A percentile compares a stretch with the other conserved stretches of the same genome.
These are phyloP conservation scores for Kalmanozyma brasiliensis DNA, from an alignment of 1,284 basidiomycete genomes.

Conservation along the genomic window DNA sequence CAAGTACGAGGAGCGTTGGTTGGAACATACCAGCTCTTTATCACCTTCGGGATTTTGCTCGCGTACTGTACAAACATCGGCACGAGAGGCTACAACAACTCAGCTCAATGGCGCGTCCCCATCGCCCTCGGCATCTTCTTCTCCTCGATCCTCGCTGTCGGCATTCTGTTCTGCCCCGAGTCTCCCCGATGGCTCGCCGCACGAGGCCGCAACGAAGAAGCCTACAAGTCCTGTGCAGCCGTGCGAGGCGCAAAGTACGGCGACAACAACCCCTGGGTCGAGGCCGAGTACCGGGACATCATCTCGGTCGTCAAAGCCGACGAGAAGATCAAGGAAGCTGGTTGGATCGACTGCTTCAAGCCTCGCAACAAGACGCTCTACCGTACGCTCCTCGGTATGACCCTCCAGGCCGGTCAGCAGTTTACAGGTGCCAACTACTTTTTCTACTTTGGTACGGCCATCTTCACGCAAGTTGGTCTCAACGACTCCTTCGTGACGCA, in stretches of 20 bases:
- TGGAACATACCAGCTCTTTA: slow-evolving; percentile 73
- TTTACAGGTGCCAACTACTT: slow-evolving; percentile 75
- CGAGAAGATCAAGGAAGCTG: slow-evolving; percentile 25
- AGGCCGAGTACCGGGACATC: slow-evolving; percentile 63
- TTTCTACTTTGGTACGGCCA: slow-evolving; percentile 72
- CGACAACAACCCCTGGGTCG: slow-evolving; percentile 58
- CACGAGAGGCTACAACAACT: slow-evolving; percentile 47
- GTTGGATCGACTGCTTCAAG: slow-evolving; percentile 65
- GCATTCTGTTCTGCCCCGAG: slow-evolving; percentile 81
- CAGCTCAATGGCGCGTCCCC: slow-evolving; percentile 76
- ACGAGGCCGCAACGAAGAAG: slow-evolving; percentile 73
- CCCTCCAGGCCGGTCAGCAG: slow-evolving; percentile 79
- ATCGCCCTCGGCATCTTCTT: slow-evolving; percentile 79
- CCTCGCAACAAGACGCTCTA: slow-evolving; percentile 59
- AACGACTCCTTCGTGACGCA: slow-evolving; percentile 74
- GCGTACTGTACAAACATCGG: slow-evolving; percentile 72
- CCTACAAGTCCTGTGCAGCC: slow-evolving; percentile 72
- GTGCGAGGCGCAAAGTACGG: slow-evolving; percentile 72
- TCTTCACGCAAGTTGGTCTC: slow-evolving; percentile 78
- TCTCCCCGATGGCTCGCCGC: slow-evolving; percentile 76
- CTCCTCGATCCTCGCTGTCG: slow-evolving; percentile 75
- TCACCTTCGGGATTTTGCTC: slow-evolving; percentile 75
- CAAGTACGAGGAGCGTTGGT: slow-evolving; percentile 81
- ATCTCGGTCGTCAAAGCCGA: slow-evolving; percentile 54
- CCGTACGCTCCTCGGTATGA: slow-evolving; percentile 71